Conservation (phyloP, 208 protist genomes). For the Leishmania arabica region DNA sequence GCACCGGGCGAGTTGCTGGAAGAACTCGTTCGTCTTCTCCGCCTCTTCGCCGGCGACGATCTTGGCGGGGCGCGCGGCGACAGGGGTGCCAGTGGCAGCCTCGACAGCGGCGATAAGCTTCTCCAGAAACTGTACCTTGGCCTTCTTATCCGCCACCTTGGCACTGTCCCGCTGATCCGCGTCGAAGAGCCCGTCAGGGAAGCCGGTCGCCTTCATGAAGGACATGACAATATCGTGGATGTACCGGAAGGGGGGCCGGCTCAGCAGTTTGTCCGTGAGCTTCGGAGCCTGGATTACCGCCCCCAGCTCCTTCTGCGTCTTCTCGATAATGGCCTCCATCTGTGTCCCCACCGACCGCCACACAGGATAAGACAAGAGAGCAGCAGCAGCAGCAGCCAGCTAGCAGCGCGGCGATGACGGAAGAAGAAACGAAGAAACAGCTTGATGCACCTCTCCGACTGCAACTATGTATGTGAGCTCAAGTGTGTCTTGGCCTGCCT, state of each 20-base stretch:
- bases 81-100: slow-evolving; percentile 68
- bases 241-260: slow-evolving; percentile 89
- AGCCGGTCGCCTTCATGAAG: slow-evolving; percentile 66
- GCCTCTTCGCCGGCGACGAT: slow-evolving; percentile 87
- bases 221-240: slow-evolving; percentile 86
- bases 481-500: not conserved
- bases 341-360: not conserved
- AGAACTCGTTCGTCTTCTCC: slow-evolving; percentile 86
- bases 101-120: slow-evolving; percentile 80
- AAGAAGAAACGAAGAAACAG: not conserved
- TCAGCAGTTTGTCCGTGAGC: slow-evolving; percentile 90
- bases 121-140: slow-evolving; percentile 80
- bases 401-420: not conserved
- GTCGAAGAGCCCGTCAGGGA: slow-evolving; percentile 68
- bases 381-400: not conserved
- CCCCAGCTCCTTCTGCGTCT: slow-evolving; percentile 80
- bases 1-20: slow-evolving; percentile 84
- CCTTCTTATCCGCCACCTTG: slow-evolving; percentile 84
- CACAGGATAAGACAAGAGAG: not conserved
- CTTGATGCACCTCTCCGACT: not conserved
- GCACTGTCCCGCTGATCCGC: slow-evolving; percentile 71
- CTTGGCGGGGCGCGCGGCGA: slow-evolving; percentile 68
- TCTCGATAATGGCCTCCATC: slow-evolving; percentile 66
- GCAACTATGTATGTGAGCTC: not conserved
- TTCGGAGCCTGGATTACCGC: slow-evolving; percentile 78